These are phyloP conservation scores for Paramecium tetraurelia DNA, from an alignment of 73 alveolate species.

Conservation along the genomic window DNA sequence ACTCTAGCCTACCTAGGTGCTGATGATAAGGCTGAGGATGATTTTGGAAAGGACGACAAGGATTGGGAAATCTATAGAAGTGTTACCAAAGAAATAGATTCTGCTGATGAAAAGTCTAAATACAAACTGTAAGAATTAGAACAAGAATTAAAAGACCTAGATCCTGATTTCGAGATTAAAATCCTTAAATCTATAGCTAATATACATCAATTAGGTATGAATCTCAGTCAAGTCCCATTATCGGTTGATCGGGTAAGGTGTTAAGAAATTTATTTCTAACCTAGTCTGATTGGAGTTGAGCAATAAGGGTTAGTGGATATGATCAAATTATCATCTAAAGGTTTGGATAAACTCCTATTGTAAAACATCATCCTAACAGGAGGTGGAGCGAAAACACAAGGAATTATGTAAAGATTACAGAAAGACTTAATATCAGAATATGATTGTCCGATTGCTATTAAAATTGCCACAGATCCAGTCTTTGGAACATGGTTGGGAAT, in stretches of 20 bases:
- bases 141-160: slow-evolving; percentile 11
- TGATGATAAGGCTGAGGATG: slow-evolving; percentile 27
- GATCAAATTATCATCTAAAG: slow-evolving; percentile 25
- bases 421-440: slow-evolving; percentile 18
- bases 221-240: not conserved
- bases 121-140: slow-evolving; percentile 7
- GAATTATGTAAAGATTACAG: not conserved
- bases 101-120: slow-evolving; percentile 34
- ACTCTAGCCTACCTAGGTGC: slow-evolving; percentile 5
- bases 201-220: slow-evolving; percentile 16
- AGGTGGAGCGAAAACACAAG: not conserved
- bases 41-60: slow-evolving; percentile 33
- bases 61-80: slow-evolving; percentile 44
- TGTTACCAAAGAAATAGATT: slow-evolving; percentile 16
- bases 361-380: not conserved
- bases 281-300: not conserved
- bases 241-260: slow-evolving; percentile 45
- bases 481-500: slow-evolving; percentile 42
- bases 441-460: not conserved
- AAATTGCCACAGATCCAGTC: not conserved
- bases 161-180: slow-evolving; percentile 28
- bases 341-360: not conserved
- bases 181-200: slow-evolving; percentile 33
- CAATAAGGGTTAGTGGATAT: slow-evolving; percentile 23
- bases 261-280: slow-evolving; percentile 42